Evolutionary conservation across 257 asterid species (phyloP).

Genomic region (Primulina tabacum): DNA sequence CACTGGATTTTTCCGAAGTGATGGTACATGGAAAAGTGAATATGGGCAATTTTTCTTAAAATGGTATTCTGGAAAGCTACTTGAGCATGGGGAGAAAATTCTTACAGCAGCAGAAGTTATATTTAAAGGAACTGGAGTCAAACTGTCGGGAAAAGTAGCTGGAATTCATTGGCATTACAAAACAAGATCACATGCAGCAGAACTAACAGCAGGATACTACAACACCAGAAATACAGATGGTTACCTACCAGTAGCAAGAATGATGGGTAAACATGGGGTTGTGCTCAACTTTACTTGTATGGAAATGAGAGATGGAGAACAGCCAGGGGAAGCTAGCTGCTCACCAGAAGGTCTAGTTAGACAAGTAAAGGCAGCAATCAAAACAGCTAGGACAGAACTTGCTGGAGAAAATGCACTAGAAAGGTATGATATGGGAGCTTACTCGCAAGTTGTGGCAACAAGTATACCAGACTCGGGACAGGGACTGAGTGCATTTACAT

Average conservation of each 20-base stretch:
- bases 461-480: constrained; percentile 66
- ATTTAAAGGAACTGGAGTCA: constrained; percentile 71
- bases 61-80: constrained; percentile 75
- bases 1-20: constrained; percentile 67
- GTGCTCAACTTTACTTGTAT: constrained; percentile 83
- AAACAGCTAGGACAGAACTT: constrained; percentile 51
- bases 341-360: constrained; percentile 88
- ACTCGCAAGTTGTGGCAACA: constrained; percentile 62
- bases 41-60: constrained; percentile 81
- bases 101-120: constrained; percentile 58
- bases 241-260: constrained; percentile 75
- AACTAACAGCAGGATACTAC: constrained; percentile 87
- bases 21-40: constrained; percentile 78
- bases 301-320: constrained; percentile 91
- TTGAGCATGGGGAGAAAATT: constrained; percentile 78
- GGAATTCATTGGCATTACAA: constrained; percentile 94
- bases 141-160: constrained; percentile 83
- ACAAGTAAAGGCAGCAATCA: constrained; percentile 83
- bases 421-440: constrained; percentile 76
- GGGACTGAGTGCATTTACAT: constrained; percentile 75
- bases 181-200: constrained; percentile 89
- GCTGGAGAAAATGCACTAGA: constrained; percentile 96
- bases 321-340: constrained; percentile 64
- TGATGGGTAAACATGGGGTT: constrained; percentile 63
- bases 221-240: constrained; percentile 74